Evolutionary conservation across 1,139 yeast genomes (phyloP).

Genomic region (Taiozyma sp.): DNA sequence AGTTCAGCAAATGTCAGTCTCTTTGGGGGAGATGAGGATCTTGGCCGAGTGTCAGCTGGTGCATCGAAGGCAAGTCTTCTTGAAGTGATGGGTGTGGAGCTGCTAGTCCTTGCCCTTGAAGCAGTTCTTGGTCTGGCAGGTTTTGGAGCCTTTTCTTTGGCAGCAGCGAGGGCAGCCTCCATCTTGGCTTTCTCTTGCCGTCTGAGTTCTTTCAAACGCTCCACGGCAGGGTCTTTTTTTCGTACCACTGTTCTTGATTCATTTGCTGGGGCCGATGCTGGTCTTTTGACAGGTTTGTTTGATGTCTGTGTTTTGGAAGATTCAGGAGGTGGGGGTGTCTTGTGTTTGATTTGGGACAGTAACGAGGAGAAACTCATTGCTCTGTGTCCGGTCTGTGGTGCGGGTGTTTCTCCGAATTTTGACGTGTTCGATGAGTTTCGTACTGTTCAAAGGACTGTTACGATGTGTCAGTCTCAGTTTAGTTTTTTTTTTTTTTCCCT

Average conservation of each 20-base stretch:
- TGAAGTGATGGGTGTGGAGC: neutral
- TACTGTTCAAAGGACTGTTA: neutral
- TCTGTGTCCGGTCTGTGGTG: neutral
- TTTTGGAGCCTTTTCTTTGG: neutral
- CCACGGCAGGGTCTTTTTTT: slow-evolving; percentile 38
- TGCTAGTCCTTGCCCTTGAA: neutral
- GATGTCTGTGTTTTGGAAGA: neutral
- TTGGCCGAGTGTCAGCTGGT: neutral
- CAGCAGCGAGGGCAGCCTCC: slow-evolving; percentile 22
- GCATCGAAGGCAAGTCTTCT: neutral
- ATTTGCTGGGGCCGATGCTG: slow-evolving; percentile 1
- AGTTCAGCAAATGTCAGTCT: slow-evolving; percentile 60
- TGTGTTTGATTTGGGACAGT: slow-evolving; percentile 17
- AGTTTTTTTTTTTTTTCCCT: too few relatives aligned
- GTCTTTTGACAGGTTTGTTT: neutral
- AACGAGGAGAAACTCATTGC: slow-evolving; percentile 19
- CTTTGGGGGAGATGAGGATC: slow-evolving; percentile 25
- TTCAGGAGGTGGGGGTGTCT: slow-evolving; percentile 4
- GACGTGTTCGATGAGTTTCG: neutral
- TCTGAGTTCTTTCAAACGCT: slow-evolving; percentile 59
- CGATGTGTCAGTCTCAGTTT: neutral
- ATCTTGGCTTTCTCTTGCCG: slow-evolving; percentile 46
- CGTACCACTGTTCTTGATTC: slow-evolving; percentile 6
- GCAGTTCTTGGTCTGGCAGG: slow-evolving; percentile 14
- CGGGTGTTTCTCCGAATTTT: neutral